Evolutionary conservation across 106 monocot species (phyloP), one percentile per base, ranked within the genome.

Genomic region (Dendrobium huoshanense): DNA sequence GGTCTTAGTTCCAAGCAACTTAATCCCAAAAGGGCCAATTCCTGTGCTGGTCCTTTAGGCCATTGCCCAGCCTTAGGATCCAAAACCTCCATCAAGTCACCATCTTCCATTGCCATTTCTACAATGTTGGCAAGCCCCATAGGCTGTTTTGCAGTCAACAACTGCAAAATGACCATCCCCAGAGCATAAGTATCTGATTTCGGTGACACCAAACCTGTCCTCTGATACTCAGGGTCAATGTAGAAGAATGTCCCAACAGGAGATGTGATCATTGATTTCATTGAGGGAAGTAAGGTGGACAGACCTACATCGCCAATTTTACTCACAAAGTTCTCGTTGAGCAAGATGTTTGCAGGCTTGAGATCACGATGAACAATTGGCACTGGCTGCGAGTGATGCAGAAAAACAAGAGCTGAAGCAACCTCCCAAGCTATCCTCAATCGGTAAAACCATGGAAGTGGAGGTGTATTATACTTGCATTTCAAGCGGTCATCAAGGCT

Each of bases 141-240:
- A 1, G 92, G 87, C 40, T 77, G 11, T 58, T 81, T 89, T 44
- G 49, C 89, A 22, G 92, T 92, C 18, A 89, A 73, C 78, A 92
- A 45, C 75, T 89, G 85, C 83, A 92, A 77, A 73, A 92, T 84
- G 40, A 89, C 87, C 79, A 89, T 79, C 49, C 92, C 92, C 25
- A 89, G 64, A 25, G 85, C 87, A 51, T 89, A 92, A 6, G 68
- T 77, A 79, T 92, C 92, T 9, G 89, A 92, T 22, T 87, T 92
- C 5, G 87, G 40, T 17, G 92, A 89, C 2, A 92, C 79, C 25
- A 84, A 37, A 0, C 92, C 92, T 0, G 85, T 85, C 48, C 89
- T 89, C 65, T 89, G 89, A 44, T 89, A 92, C 85, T 92, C 92
- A 0, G 92, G 92, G 33, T 92, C 92, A 5, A 92, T 92, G 85